A percentile compares a stretch with the other conserved stretches of the same genome.
phyloP scores from a whole-genome alignment of 2,329 filamentous ascomycete species.

The Phialophora macrospora region DNA sequence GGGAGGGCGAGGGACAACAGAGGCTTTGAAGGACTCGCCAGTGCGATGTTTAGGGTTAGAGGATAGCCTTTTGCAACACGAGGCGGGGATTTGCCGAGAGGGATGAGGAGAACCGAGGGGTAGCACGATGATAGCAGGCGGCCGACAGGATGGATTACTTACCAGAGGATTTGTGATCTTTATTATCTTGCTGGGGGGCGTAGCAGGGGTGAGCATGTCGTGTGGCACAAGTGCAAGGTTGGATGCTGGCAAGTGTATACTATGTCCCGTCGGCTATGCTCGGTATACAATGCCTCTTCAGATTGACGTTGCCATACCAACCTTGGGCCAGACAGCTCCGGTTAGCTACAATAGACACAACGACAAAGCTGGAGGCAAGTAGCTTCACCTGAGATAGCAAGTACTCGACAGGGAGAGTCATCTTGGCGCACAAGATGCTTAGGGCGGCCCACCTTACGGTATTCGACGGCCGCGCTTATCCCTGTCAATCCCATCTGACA shows the following conservation, averaged over 20 bases:
- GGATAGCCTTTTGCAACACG: neutral
- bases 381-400: neutral
- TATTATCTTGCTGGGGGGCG: neutral
- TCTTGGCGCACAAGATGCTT: neutral
- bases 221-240: neutral
- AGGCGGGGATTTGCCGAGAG: neutral
- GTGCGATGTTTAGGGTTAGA: neutral
- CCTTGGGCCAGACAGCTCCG: neutral
- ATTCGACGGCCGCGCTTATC: neutral
- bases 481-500: neutral
- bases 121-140: neutral
- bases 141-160: neutral
- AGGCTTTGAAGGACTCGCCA: neutral
- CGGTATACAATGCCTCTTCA: neutral
- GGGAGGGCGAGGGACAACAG: neutral
- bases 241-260: neutral
- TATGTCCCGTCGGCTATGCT: too few relatives aligned
- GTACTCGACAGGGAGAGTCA: neutral
- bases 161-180: neutral
- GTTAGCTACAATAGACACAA: neutral
- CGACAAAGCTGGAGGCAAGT: neutral
- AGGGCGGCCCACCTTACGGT: neutral
- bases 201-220: too few relatives aligned
- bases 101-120: slow-evolving; percentile 21
- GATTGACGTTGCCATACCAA: neutral